Evolutionary conservation across 176 grass and related monocot genomes (phyloP).

Genomic region (Avena insularis): DNA sequence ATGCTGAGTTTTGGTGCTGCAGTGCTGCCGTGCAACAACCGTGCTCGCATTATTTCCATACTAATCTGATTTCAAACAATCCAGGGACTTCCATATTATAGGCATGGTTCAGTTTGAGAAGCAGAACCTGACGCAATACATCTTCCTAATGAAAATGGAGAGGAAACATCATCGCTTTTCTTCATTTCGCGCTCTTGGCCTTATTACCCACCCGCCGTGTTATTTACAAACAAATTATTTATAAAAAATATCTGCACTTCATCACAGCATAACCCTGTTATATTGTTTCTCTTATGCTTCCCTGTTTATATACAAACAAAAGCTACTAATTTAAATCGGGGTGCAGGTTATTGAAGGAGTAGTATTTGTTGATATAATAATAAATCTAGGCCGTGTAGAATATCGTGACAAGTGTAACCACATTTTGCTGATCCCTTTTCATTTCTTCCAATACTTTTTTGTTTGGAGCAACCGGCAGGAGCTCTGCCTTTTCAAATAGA

Average conservation of each 20-base stretch:
- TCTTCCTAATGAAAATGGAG: background rate
- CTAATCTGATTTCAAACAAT: conserved; percentile 48
- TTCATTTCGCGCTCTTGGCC: background rate
- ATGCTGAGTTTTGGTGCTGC: too few relatives aligned
- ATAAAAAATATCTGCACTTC: too few relatives aligned
- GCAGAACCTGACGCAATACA: background rate
- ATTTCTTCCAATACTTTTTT: background rate
- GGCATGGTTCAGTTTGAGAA: conserved; percentile 38
- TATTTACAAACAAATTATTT: background rate
- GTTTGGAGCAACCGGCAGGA: too few relatives aligned
- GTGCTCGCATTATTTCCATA: conserved; percentile 30
- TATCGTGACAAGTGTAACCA: background rate
- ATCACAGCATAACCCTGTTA: background rate
- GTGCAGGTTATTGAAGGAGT: background rate
- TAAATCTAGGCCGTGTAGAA: background rate
- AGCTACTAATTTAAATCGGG: background rate
- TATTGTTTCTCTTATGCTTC: background rate
- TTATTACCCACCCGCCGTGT: conserved; percentile 1
- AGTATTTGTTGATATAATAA: background rate
- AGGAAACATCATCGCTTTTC: conserved; percentile 1
- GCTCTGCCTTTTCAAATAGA: too few relatives aligned
- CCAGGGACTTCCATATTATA: conserved; percentile 53
- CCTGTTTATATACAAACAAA: background rate
- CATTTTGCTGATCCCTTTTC: background rate
- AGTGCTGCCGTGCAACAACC: too few relatives aligned